Evolutionary conservation across 257 asterid genomes (phyloP), one percentile per base, ranked within the genome.

Genomic region (Scutellaria galericulata): DNA sequence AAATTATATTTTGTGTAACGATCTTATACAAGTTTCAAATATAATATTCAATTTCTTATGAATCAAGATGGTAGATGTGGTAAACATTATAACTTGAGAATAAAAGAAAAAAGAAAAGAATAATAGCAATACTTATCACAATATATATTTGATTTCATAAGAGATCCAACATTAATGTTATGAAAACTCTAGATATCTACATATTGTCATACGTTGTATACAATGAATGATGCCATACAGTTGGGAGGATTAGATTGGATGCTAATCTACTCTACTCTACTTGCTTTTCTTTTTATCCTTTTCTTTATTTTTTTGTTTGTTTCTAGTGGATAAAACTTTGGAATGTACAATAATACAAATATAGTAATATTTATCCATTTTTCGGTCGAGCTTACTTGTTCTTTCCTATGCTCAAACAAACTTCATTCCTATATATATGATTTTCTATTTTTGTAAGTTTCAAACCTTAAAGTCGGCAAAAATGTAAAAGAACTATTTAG

Each of bases 371-470:
- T 48, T 58, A 72, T 65, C 45, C 81, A 24, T 18, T 78, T 60
- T 60, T 13, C 22, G 76, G 40, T 47, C 48, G 44, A 68, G 24
- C 35, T 72, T 13, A 37, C 52, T 56, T 79, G 53, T 71, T 61
- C 41, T 45, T 75, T 54, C 44, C 79, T 83, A 44, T 70, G 18
- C 88, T 81, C 80, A 80, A 83, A 85, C 96, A 75, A 82, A 85
- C 86, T 83, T 48, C 31, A 64, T 77, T 78, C 78, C 70, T 56
- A 15, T 27, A 39, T 27, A 39, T 31, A 3, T 31, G 37, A 37
- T 51, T 18, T 18, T 18, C 68, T 35, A n/a, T 46, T 45, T 13
- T 20, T 12, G 39, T 22, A 6, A 44, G 14, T 72, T 67, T 48
- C 40, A 56, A 15, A 65, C 54, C 79, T 45, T 76, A 58, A 61